Evolutionary conservation across 768 basidiomycete genomes (phyloP).

Genomic region (Mycena belliarum): DNA sequence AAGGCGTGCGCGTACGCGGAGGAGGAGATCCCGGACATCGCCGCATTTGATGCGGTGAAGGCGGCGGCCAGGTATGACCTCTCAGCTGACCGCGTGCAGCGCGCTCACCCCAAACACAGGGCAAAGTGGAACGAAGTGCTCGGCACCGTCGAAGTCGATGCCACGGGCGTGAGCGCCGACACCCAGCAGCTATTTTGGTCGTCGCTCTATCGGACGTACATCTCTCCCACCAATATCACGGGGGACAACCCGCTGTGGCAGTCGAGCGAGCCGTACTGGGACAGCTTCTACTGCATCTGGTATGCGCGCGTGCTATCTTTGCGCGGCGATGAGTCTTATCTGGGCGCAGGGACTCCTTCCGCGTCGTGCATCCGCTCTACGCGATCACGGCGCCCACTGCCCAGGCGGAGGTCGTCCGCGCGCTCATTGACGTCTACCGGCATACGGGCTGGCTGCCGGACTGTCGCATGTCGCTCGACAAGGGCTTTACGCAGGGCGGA

Average conservation of each 20-base stretch:
- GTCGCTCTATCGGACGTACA: conserved; percentile 26
- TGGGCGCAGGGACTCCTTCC: conserved; percentile 18
- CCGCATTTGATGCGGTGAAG: conserved; percentile 11
- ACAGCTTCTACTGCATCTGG: conserved; percentile 31
- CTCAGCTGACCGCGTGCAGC: neutral
- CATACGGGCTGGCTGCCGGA: conserved; percentile 29
- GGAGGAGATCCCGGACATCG: conserved; percentile 31
- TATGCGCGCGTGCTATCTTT: neutral
- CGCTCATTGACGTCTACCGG: conserved; percentile 28
- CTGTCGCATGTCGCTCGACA: conserved; percentile 30
- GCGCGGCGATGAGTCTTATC: neutral
- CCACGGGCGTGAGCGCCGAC: conserved; percentile 13
- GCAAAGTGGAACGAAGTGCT: conserved; percentile 19
- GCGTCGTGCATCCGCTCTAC: conserved; percentile 19
- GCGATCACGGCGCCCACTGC: conserved; percentile 19
- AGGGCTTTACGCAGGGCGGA: conserved; percentile 30
- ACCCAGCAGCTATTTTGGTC: conserved; percentile 19
- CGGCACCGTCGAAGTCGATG: conserved; percentile 14
- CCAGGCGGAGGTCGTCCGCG: conserved; percentile 26
- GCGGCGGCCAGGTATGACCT: conserved; percentile 12
- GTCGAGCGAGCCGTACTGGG: conserved; percentile 27
- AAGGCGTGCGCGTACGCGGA: conserved; percentile 48
- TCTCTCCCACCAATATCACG: conserved; percentile 29
- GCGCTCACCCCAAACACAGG: neutral
- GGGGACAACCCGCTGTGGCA: conserved; percentile 30